Percentiles rank a stretch among this genome's conserved stretches.
Conservation (phyloP, 1,284 basidiomycete species). For the Caloboletus inedulis region DNA sequence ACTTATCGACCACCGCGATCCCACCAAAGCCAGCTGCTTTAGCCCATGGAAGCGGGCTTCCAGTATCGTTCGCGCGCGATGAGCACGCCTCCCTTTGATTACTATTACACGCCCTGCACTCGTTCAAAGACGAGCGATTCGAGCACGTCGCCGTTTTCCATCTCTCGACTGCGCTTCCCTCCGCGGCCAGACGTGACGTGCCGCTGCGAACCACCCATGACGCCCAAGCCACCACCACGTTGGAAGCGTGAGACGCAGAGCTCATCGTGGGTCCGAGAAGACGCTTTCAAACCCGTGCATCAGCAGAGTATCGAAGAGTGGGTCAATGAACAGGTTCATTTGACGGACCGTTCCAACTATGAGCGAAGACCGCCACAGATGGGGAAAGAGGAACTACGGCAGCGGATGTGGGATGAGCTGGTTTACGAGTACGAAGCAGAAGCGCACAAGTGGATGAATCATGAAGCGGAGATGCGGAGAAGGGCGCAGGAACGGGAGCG, state of each 20-base stretch:
- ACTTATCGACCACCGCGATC: slow-evolving; percentile 10
- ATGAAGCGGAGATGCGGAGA: slow-evolving; percentile 44
- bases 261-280: slow-evolving; percentile 55
- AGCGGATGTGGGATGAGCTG: slow-evolving; percentile 49
- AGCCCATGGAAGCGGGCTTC: slow-evolving; percentile 29
- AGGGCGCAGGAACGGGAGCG: slow-evolving; percentile 40
- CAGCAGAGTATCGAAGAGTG: slow-evolving; percentile 56
- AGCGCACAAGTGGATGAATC: slow-evolving; percentile 50
- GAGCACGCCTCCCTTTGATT: slow-evolving; percentile 20
- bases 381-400: slow-evolving; percentile 32
- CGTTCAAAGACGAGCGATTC: slow-evolving; percentile 28
- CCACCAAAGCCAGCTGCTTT: slow-evolving; percentile 1
- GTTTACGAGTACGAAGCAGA: slow-evolving; percentile 48
- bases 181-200: slow-evolving; percentile 22
- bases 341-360: slow-evolving; percentile 30
- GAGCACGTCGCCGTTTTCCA: slow-evolving; percentile 9
- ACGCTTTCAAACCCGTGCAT: slow-evolving; percentile 41
- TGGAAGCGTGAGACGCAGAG: slow-evolving; percentile 46
- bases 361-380: slow-evolving; percentile 20
- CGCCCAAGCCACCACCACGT: slow-evolving; percentile 28
- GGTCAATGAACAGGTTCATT: slow-evolving; percentile 51
- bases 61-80: slow-evolving; percentile 28
- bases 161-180: slow-evolving; percentile 24
- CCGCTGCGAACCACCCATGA: slow-evolving; percentile 21
- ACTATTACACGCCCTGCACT: slow-evolving; percentile 13